These are phyloP conservation scores for Coniochaeta ligniaria DNA, from an alignment of 2,329 filamentous ascomycete species.

Conservation along the genomic window DNA sequence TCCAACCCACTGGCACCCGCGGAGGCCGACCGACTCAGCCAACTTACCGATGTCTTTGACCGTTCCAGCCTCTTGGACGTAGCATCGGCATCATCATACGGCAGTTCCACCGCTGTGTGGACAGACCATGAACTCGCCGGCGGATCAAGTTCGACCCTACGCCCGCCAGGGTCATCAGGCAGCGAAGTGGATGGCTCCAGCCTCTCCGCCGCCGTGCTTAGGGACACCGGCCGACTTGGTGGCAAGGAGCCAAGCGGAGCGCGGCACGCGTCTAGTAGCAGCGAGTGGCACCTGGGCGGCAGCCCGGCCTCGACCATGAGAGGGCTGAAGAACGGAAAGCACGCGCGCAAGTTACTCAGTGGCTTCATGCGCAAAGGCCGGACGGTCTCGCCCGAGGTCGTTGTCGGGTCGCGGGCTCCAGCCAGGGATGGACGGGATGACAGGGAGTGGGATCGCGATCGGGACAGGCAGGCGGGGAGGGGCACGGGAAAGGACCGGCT, in stretches of 20 bases:
- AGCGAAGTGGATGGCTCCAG: conserved; percentile 33
- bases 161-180: conserved; percentile 42
- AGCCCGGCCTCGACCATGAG: conserved; percentile 23
- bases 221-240: conserved; percentile 7
- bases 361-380: conserved; percentile 30
- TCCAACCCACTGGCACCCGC: conserved; percentile 21
- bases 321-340: conserved; percentile 27
- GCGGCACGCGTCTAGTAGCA: conserved; percentile 9
- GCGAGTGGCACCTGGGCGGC: conserved; percentile 4
- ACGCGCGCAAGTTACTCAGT: conserved; percentile 33
- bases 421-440: background rate
- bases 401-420: background rate
- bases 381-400: conserved; percentile 18
- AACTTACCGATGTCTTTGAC: conserved; percentile 40
- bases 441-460: conserved; percentile 7
- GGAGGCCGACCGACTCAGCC: conserved; percentile 15
- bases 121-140: conserved; percentile 23
- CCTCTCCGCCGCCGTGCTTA: conserved; percentile 15
- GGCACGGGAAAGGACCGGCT: background rate
- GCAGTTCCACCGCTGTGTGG: conserved; percentile 22
- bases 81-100: conserved; percentile 24
- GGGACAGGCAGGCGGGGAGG: conserved; percentile 14
- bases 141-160: conserved; percentile 6
- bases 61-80: conserved; percentile 30
- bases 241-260: conserved; percentile 11